A percentile compares a stretch with the other conserved stretches of the same genome.
phyloP scores from a whole-genome alignment of 345 rosid species.

The Cardamine chenopodiifolia region DNA sequence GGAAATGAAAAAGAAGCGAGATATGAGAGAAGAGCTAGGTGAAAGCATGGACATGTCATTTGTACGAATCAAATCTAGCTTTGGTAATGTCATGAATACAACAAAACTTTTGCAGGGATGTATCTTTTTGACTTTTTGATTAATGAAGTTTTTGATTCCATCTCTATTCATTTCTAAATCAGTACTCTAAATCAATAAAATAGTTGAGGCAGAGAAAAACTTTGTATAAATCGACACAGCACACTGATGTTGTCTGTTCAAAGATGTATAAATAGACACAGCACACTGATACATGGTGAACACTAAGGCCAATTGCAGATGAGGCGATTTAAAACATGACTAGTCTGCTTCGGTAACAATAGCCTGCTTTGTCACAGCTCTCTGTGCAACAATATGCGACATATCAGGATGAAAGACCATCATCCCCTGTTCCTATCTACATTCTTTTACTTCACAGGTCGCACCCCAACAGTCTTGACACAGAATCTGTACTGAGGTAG shows the following conservation, averaged over 20 bases:
- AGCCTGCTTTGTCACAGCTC: not conserved
- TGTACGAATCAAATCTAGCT: not conserved
- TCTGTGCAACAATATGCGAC: constrained; percentile 18
- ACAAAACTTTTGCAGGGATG: not conserved
- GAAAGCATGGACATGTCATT: not conserved
- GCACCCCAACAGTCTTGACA: constrained; percentile 74
- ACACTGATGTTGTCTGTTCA: not conserved
- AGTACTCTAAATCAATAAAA: too few species aligned
- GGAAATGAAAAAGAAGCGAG: not conserved
- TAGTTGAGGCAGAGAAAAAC: too few species aligned
- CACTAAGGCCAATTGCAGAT: constrained; percentile 21
- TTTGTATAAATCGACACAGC: too few species aligned
- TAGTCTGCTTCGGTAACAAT: constrained; percentile 5
- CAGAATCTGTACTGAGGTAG: constrained; percentile 81
- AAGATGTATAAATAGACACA: constrained; percentile 18
- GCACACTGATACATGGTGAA: not conserved
- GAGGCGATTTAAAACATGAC: constrained; percentile 14
- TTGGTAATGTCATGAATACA: constrained; percentile 9
- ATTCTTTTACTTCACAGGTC: constrained; percentile 65
- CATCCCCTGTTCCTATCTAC: constrained; percentile 26
- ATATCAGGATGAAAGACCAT: constrained; percentile 28
- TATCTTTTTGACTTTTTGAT: not conserved
- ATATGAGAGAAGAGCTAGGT: constrained; percentile 9
- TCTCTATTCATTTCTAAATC: not conserved
- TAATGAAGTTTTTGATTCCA: not conserved